Conservation (phyloP, 164 flowering plant genomes). For the Saururus chinensis region DNA sequence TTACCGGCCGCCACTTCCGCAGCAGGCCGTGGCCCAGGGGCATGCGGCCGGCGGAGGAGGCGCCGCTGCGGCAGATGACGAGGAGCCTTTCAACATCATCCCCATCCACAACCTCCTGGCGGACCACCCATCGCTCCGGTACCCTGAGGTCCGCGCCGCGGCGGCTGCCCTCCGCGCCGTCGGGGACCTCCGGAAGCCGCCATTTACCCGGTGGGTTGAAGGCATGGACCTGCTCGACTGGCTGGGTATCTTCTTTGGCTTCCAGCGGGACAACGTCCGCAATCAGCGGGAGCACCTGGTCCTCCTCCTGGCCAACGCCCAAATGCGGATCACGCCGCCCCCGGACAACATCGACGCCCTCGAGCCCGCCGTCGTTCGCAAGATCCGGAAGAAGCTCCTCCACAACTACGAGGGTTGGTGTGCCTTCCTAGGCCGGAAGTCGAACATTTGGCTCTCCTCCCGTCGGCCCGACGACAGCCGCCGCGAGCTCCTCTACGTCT, state of each 20-base stretch:
- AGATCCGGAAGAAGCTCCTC: constrained; percentile 54
- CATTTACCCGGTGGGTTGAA: constrained; percentile 34
- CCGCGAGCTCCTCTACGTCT: constrained; percentile 46
- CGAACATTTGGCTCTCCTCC: constrained; percentile 28
- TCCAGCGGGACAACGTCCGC: constrained; percentile 72
- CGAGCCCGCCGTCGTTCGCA: constrained; percentile 41
- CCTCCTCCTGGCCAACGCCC: constrained; percentile 82
- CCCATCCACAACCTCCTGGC: constrained; percentile 60
- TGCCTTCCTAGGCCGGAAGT: constrained; percentile 43
- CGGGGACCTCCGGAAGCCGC: constrained; percentile 58
- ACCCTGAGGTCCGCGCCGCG: constrained; percentile 84
- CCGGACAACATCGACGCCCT: constrained; percentile 47
- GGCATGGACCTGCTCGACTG: constrained; percentile 72
- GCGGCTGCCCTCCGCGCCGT: constrained; percentile 50
- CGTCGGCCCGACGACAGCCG: constrained; percentile 18
- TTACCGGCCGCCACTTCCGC: constrained; percentile 5
- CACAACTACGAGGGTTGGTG: constrained; percentile 78
- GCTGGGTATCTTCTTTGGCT: constrained; percentile 82
- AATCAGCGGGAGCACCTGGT: constrained; percentile 91
- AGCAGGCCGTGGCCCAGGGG: constrained; percentile 3
- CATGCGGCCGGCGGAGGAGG: not conserved
- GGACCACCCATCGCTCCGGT: constrained; percentile 83
- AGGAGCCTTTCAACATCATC: constrained; percentile 24
- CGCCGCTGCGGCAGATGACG: not conserved
- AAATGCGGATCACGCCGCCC: constrained; percentile 73